phyloP scores from a whole-genome alignment of 2,329 filamentous ascomycete genomes.

The Hansfordia pulvinata region DNA sequence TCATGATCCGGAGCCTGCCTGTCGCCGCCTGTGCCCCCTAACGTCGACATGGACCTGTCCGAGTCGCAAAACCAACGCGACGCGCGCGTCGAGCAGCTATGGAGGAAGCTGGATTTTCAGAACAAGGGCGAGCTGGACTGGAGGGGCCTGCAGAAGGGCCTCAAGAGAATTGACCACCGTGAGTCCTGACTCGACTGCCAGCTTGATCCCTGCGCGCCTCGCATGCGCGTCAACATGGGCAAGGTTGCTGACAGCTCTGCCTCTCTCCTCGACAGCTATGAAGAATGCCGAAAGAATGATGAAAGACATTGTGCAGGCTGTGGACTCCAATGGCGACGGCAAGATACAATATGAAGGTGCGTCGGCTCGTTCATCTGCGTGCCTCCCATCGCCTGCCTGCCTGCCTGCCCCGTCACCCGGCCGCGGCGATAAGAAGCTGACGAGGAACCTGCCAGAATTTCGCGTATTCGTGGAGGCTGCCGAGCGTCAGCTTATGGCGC shows the following conservation, averaged over 20 bases:
- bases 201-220: too few relatives aligned
- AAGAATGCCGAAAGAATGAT: slow-evolving; percentile 88
- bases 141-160: slow-evolving; percentile 68
- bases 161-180: slow-evolving; percentile 89
- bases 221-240: neutral
- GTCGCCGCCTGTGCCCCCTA: slow-evolving; percentile 34
- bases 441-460: slow-evolving; percentile 53
- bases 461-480: slow-evolving; percentile 75
- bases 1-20: slow-evolving; percentile 30
- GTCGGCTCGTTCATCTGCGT: slow-evolving; percentile 11
- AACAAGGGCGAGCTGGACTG: slow-evolving; percentile 71
- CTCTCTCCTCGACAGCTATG: slow-evolving; percentile 41
- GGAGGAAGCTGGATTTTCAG: slow-evolving; percentile 67
- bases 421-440: slow-evolving; percentile 5
- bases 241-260: slow-evolving; percentile 12
- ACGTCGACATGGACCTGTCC: slow-evolving; percentile 50
- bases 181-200: slow-evolving; percentile 19
- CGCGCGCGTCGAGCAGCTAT: slow-evolving; percentile 70
- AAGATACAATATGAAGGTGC: slow-evolving; percentile 83
- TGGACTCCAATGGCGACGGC: slow-evolving; percentile 80
- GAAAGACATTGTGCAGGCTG: slow-evolving; percentile 62
- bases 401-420: too few relatives aligned
- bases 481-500: slow-evolving; percentile 65
- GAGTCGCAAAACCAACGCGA: slow-evolving; percentile 71
- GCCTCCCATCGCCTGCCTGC: slow-evolving; percentile 2